A percentile compares a stretch with the other conserved stretches of the same genome.
These are phyloP conservation scores for Raphanus raphanistrum DNA, from an alignment of 345 rosid genomes.

Conservation along the genomic window DNA sequence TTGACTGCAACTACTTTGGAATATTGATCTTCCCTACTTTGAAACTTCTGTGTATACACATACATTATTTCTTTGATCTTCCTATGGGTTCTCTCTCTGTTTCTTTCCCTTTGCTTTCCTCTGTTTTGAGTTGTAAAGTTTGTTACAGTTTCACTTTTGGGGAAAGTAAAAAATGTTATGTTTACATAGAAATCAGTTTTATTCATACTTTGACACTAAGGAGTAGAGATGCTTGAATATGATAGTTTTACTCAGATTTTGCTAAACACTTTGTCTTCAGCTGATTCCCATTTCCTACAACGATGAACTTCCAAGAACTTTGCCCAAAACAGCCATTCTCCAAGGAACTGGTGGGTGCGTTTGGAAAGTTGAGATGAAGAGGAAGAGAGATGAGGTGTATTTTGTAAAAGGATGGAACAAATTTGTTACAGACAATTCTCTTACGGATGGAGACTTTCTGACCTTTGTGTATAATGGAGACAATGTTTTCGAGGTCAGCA, in stretches of 20 bases:
- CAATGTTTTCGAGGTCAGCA: constrained; percentile 24
- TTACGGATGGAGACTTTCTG: constrained; percentile 18
- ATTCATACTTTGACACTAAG: neutral
- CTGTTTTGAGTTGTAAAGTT: neutral
- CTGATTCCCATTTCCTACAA: constrained; percentile 12
- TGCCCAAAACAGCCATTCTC: constrained; percentile 19
- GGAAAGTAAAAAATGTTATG: neutral
- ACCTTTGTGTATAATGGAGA: constrained; percentile 28
- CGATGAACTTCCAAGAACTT: constrained; percentile 7
- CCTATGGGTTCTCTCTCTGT: neutral
- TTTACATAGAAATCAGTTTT: neutral
- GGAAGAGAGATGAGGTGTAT: neutral
- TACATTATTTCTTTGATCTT: neutral
- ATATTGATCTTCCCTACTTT: neutral
- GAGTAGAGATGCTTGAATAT: neutral
- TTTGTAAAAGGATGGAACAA: constrained; percentile 14
- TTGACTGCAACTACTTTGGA: neutral
- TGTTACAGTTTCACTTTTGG: neutral
- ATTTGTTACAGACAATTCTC: constrained; percentile 16
- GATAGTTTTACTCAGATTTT: neutral
- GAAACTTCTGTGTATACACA: neutral
- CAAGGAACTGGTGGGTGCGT: constrained; percentile 21
- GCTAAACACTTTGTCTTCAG: neutral
- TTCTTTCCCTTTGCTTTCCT: neutral
- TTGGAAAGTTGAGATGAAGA: constrained; percentile 6